These are phyloP conservation scores for Coemansia sp. DNA, from an alignment of 192 early-diverging fungal species.

Conservation along the genomic window DNA sequence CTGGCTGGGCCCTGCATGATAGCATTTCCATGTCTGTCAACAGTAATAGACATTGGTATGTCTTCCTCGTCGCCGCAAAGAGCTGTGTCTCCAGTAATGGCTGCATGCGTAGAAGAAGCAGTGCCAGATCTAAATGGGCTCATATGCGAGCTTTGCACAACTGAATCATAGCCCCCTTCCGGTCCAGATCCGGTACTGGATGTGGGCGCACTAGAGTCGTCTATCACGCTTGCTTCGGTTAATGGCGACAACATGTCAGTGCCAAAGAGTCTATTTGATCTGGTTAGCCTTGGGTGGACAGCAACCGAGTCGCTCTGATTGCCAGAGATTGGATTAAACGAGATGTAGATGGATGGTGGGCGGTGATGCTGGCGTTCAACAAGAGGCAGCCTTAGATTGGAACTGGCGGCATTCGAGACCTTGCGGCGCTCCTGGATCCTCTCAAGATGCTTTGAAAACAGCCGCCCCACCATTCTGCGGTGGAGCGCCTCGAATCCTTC, in stretches of 20 bases:
- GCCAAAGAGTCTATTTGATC: conserved; percentile 9
- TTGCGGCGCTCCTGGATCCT: conserved; percentile 50
- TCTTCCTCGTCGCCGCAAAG: neutral
- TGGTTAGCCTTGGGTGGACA: neutral
- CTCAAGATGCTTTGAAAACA: conserved; percentile 53
- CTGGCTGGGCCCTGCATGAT: conserved; percentile 9
- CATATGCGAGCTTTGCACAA: neutral
- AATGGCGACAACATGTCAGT: conserved; percentile 36
- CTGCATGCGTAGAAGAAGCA: neutral
- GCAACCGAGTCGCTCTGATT: neutral
- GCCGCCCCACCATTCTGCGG: conserved; percentile 46
- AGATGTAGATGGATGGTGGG: neutral
- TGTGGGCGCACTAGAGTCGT: conserved; percentile 16
- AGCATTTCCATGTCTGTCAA: neutral
- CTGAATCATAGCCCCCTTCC: neutral
- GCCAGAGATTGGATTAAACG: neutral
- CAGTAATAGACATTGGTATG: neutral
- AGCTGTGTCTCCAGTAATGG: neutral
- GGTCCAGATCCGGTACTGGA: conserved; percentile 2
- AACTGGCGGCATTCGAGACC: conserved; percentile 29
- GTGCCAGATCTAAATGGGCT: neutral
- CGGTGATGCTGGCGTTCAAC: conserved; percentile 17
- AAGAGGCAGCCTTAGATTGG: neutral
- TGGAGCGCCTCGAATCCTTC: conserved; percentile 50
- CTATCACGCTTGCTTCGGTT: conserved; percentile 27